Conservation (phyloP, 148 eudicot genomes). For the Tetragonia tetragonoides region DNA sequence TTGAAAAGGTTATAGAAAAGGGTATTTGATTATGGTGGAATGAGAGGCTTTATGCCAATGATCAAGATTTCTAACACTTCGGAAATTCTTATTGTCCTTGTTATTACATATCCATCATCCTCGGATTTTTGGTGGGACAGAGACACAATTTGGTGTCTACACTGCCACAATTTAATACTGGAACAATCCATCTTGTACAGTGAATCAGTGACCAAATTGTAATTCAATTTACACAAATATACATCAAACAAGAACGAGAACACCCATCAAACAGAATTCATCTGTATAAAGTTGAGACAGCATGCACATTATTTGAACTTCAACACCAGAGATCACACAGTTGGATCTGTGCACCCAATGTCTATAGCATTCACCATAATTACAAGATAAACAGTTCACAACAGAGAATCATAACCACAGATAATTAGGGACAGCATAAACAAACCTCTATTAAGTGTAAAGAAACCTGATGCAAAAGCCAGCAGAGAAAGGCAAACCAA, state of each 20-base stretch:
- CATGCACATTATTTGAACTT: not conserved
- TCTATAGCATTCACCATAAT: not conserved
- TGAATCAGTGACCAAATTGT: not conserved
- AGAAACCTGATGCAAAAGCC: conserved; percentile 58
- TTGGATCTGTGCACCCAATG: not conserved
- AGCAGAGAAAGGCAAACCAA: conserved; percentile 55
- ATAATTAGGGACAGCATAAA: not conserved
- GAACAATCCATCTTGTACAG: not conserved
- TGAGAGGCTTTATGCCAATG: too few species aligned
- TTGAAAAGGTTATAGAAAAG: too few species aligned
- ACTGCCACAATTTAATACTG: not conserved
- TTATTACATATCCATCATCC: too few species aligned
- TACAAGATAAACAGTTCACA: not conserved
- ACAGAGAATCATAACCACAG: not conserved
- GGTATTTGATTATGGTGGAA: too few species aligned
- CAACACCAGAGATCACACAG: not conserved
- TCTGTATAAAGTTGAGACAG: not conserved
- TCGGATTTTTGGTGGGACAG: too few species aligned
- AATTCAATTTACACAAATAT: not conserved
- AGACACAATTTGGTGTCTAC: too few species aligned
- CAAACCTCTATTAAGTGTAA: conserved; percentile 60
- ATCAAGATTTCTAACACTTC: too few species aligned
- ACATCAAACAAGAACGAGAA: not conserved
- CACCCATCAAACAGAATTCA: conserved; percentile 9
- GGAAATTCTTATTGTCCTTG: too few species aligned